Evolutionary conservation across 2,329 filamentous ascomycete species (phyloP), one percentile per base, ranked within the genome.

Genomic region (Cadophora gregata): DNA sequence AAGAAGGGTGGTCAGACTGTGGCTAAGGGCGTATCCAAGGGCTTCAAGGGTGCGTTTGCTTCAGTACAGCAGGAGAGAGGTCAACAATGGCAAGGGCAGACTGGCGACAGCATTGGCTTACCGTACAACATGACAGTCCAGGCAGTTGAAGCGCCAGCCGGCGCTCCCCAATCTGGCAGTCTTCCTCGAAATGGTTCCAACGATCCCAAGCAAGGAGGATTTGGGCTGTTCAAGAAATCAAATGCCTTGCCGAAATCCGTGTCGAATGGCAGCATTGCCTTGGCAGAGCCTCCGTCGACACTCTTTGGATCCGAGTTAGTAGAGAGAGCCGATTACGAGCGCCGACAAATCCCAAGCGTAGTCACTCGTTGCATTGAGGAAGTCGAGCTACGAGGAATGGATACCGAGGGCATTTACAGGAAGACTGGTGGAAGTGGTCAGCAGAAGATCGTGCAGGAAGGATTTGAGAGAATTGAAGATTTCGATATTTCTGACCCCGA

Each of bases 361-460:
- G 92, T 99, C 51, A 95, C 89, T 58, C 91, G 93, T 58, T 99
- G 96, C 79, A 97, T 99, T 72, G 93, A 97, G 77, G 95, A 99
- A 80, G 96, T 99, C 47, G 96, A 99, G 79, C 82, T 96, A 25
- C 90, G 96, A 77, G 96, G 95, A 80, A 97, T 99, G 93, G 94
- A 98, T 75, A 88, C 96, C 73, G 96, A 98, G 81, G 96, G 96
- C 69, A 97, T 99, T 74, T 99, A 99, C 81, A 90, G 96, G 75
- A 99, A 99, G 84, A 97, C 94, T 60, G 96, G 96, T 65, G 96
- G 94, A 72, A 93, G 91, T 74, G 93, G 92, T 9, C 93, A 96
- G 78, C 91, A 97, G 77, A 96, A 97, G 78, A 85, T 87, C 75
- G 92, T 99, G 73, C 93, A 95, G 75, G 92, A 94, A 72, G 93